phyloP scores from a whole-genome alignment of 225 moss, liverwort and hornwort species.

The Bryoerythrophyllum caledonicum region DNA sequence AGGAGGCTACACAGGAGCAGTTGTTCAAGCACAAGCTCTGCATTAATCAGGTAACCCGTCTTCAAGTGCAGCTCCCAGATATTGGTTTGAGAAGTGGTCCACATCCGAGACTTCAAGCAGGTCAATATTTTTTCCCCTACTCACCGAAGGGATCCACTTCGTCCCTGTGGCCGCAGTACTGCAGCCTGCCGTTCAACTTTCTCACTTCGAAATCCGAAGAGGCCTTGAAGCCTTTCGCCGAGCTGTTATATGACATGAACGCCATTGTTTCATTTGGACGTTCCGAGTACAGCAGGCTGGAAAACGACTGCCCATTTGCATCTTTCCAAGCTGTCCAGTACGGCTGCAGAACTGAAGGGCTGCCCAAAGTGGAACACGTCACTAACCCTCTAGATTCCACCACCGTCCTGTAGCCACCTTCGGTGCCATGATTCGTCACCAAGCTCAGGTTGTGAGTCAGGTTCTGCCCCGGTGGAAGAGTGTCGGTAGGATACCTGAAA shows the following conservation, averaged over 20 bases:
- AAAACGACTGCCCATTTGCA: too few species aligned
- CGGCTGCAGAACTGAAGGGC: neutral
- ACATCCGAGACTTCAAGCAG: neutral
- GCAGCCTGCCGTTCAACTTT: neutral
- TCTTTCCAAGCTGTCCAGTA: neutral
- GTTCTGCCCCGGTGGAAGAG: neutral
- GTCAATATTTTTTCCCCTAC: neutral
- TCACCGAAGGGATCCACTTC: neutral
- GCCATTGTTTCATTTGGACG: neutral
- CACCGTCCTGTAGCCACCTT: neutral
- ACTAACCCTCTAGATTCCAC: neutral
- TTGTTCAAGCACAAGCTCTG: neutral
- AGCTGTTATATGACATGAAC: neutral
- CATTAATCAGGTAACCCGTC: neutral
- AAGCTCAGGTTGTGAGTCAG: neutral
- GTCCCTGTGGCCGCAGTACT: too few species aligned
- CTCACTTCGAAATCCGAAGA: neutral
- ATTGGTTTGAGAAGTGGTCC: neutral
- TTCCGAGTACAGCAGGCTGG: neutral
- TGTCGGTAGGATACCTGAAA: too few species aligned
- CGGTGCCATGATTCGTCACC: neutral
- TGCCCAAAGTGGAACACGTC: neutral
- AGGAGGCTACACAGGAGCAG: neutral
- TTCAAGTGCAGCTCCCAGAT: neutral
- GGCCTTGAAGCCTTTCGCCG: neutral